These are phyloP conservation scores for Catharanthus roseus DNA, from an alignment of 257 asterid species.

Conservation along the genomic window DNA sequence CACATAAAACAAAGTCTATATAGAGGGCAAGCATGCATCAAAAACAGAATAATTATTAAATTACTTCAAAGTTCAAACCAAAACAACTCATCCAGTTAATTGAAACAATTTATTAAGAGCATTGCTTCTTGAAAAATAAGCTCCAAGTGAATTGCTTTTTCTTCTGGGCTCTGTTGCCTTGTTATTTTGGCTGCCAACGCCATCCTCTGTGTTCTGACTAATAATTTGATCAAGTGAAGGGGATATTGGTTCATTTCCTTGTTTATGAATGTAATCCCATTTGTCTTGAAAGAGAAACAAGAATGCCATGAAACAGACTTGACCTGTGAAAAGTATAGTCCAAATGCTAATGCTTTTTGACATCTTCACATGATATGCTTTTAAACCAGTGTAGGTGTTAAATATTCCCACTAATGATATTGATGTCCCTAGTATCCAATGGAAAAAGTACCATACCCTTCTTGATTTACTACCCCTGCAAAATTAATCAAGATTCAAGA, in stretches of 20 bases:
- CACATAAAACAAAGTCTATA: background rate
- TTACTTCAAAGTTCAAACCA: background rate
- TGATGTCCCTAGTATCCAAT: conserved; percentile 73
- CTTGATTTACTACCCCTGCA: conserved; percentile 56
- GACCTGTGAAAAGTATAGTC: conserved; percentile 65
- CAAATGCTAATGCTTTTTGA: conserved; percentile 49
- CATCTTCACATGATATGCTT: conserved; percentile 54
- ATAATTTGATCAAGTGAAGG: conserved; percentile 15
- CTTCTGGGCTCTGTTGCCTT: conserved; percentile 40
- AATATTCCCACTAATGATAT: conserved; percentile 48
- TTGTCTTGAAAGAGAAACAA: conserved; percentile 78
- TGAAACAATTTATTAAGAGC: conserved; percentile 72
- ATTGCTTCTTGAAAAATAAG: conserved; percentile 57
- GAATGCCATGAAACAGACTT: conserved; percentile 61
- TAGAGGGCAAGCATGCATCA: conserved; percentile 5
- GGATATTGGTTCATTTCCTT: conserved; percentile 30
- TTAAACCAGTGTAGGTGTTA: conserved; percentile 66
- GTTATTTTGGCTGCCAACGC: background rate
- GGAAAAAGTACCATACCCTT: conserved; percentile 56
- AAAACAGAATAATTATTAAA: background rate
- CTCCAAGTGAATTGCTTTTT: conserved; percentile 76
- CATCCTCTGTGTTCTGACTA: conserved; percentile 8
- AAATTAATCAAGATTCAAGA: background rate
- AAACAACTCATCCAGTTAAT: conserved; percentile 36
- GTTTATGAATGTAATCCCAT: conserved; percentile 69